These are phyloP conservation scores for Trametes hirsuta DNA, from an alignment of 1,284 basidiomycete genomes.

Conservation along the genomic window DNA sequence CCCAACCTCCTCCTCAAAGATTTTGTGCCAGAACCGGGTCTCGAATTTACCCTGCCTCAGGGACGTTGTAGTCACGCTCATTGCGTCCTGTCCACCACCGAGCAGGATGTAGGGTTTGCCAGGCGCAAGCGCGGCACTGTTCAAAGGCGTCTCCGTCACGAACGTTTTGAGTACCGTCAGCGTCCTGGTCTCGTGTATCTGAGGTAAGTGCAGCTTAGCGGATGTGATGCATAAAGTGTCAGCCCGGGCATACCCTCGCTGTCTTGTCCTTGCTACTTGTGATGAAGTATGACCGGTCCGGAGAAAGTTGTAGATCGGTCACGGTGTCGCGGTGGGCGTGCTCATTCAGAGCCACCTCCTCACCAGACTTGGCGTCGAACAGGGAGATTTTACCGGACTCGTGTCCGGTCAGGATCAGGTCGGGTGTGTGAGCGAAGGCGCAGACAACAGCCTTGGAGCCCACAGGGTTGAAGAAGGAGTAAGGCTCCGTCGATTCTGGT, in stretches of 20 bases:
- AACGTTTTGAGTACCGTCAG: slow-evolving; percentile 93
- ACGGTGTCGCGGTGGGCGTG: slow-evolving; percentile 84
- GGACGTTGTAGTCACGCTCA: slow-evolving; percentile 96
- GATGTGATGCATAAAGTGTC: background rate
- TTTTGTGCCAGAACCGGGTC: slow-evolving; percentile 97
- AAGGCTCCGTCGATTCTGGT: slow-evolving; percentile 76
- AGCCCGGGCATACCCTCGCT: slow-evolving; percentile 69
- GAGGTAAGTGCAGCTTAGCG: background rate
- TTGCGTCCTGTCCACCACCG: slow-evolving; percentile 98
- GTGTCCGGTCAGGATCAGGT: slow-evolving; percentile 90
- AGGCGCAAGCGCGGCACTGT: slow-evolving; percentile 90
- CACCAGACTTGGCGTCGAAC: slow-evolving; percentile 88
- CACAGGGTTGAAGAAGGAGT: slow-evolving; percentile 83
- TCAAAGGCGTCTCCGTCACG: slow-evolving; percentile 93
- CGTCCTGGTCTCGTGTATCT: slow-evolving; percentile 92
- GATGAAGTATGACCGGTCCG: slow-evolving; percentile 93
- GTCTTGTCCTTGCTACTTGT: slow-evolving; percentile 98
- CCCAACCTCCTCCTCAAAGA: slow-evolving; percentile 98
- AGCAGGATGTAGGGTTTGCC: slow-evolving; percentile 87
- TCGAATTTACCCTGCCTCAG: slow-evolving; percentile 96
- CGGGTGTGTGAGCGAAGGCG: slow-evolving; percentile 82
- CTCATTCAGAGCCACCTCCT: slow-evolving; percentile 82
- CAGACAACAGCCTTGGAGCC: slow-evolving; percentile 96
- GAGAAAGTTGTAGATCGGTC: slow-evolving; percentile 92
- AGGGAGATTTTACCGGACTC: slow-evolving; percentile 94